A percentile compares a stretch with the other conserved stretches of the same genome.
phyloP scores from a whole-genome alignment of 345 rosid species.

The Rhizophora mangle region DNA sequence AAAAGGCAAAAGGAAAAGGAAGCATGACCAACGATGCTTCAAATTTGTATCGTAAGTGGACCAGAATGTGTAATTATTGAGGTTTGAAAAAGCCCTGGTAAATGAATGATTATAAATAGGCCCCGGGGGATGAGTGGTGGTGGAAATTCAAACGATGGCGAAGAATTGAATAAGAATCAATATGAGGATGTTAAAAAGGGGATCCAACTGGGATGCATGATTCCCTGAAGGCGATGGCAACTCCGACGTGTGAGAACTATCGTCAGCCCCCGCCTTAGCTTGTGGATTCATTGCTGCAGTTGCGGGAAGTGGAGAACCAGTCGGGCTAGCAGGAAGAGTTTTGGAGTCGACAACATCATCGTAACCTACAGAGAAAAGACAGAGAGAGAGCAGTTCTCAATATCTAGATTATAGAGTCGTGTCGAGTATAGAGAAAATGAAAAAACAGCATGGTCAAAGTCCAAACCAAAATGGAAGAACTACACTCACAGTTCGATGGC shows the following conservation, averaged over 20 bases:
- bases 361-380: constrained; percentile 35
- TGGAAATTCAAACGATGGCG: constrained; percentile 19
- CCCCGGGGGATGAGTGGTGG: too few relatives aligned
- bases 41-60: constrained; percentile 2
- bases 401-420: not conserved
- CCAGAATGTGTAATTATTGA: constrained; percentile 7
- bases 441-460: not conserved
- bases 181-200: constrained; percentile 10
- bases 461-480: not conserved
- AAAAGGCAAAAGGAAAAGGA: not conserved
- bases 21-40: constrained; percentile 19
- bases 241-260: constrained; percentile 9
- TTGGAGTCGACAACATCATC: constrained; percentile 25
- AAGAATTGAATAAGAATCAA: constrained; percentile 30
- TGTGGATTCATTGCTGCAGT: constrained; percentile 55
- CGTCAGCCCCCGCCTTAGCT: constrained; percentile 43
- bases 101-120: not conserved
- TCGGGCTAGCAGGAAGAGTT: constrained; percentile 37
- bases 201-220: constrained; percentile 15
- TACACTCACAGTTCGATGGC: constrained; percentile 63
- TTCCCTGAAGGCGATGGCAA: constrained; percentile 27
- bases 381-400: not conserved
- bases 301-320: constrained; percentile 44
- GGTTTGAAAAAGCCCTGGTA: not conserved
- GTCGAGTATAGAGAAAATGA: not conserved